Evolutionary conservation across 441 rosid species (phyloP).

Genomic region (Metrosideros polymorpha): DNA sequence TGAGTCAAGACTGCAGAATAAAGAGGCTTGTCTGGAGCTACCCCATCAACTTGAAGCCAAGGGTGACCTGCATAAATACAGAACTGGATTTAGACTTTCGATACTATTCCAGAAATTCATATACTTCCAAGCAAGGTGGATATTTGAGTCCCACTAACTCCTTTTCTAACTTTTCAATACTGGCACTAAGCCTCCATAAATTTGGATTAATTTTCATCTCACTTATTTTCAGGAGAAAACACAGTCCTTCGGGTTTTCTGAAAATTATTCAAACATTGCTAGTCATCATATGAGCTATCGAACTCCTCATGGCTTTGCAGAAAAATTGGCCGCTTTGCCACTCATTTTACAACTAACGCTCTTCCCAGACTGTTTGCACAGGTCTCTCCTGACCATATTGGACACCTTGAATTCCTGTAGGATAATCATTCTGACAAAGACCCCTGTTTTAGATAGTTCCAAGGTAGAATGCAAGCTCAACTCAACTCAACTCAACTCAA

Average conservation of each 20-base stretch:
- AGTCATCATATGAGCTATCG: too few relatives aligned
- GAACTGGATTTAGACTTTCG: neutral
- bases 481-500: too few relatives aligned
- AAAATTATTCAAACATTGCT: too few relatives aligned
- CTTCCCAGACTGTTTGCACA: neutral
- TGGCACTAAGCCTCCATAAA: too few relatives aligned
- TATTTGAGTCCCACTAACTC: neutral
- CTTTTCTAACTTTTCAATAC: neutral
- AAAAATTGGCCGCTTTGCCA: too few relatives aligned
- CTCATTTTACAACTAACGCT: too few relatives aligned
- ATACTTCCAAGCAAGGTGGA: neutral
- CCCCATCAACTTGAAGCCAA: conserved; percentile 47
- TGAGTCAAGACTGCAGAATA: neutral
- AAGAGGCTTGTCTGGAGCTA: conserved; percentile 23
- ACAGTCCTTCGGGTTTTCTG: too few relatives aligned
- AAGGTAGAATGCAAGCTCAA: neutral
- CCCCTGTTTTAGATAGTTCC: neutral
- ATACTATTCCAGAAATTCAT: neutral
- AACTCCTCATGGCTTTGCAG: too few relatives aligned
- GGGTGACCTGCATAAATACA: conserved; percentile 39
- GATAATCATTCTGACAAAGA: neutral
- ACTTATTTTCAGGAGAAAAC: too few relatives aligned
- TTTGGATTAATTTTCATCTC: too few relatives aligned
- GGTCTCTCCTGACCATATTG: neutral
- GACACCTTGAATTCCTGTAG: neutral